phyloP scores from a whole-genome alignment of 345 rosid species.

The Turritis glabra region DNA sequence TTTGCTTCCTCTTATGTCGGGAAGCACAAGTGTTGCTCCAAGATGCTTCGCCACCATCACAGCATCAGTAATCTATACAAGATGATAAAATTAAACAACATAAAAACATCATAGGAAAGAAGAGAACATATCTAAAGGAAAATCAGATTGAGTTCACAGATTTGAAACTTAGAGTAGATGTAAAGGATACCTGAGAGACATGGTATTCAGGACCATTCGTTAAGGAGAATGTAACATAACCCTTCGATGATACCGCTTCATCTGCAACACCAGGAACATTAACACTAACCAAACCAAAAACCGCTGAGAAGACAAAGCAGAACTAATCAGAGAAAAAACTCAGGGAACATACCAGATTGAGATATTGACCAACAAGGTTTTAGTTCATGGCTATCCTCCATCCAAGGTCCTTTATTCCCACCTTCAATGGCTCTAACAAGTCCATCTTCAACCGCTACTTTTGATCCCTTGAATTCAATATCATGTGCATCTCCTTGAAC shows the following conservation, averaged over 20 bases:
- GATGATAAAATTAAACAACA: not conserved
- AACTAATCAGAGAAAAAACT: not conserved
- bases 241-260: conserved; percentile 50
- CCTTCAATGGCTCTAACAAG: conserved; percentile 41
- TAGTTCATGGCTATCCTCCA: conserved; percentile 55
- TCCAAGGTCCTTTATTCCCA: conserved; percentile 69
- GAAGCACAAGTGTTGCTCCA: conserved; percentile 79
- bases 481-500: conserved; percentile 69
- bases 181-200: conserved; percentile 78
- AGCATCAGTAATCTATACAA: conserved; percentile 72
- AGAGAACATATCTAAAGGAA: not conserved
- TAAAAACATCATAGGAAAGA: not conserved
- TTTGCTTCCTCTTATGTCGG: conserved; percentile 90
- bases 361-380: conserved; percentile 76
- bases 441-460: conserved; percentile 54
- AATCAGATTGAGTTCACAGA: not conserved
- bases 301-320: not conserved
- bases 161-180: not conserved
- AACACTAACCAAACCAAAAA: not conserved
- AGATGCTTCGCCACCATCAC: conserved; percentile 77
- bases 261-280: conserved; percentile 27
- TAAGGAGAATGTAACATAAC: conserved; percentile 84
- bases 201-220: conserved; percentile 99
- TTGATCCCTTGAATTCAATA: conserved; percentile 53
- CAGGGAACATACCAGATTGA: conserved; percentile 45